These are phyloP conservation scores for Hypoxylon sp. DNA, from an alignment of 2,329 filamentous ascomycete species.

Conservation along the genomic window DNA sequence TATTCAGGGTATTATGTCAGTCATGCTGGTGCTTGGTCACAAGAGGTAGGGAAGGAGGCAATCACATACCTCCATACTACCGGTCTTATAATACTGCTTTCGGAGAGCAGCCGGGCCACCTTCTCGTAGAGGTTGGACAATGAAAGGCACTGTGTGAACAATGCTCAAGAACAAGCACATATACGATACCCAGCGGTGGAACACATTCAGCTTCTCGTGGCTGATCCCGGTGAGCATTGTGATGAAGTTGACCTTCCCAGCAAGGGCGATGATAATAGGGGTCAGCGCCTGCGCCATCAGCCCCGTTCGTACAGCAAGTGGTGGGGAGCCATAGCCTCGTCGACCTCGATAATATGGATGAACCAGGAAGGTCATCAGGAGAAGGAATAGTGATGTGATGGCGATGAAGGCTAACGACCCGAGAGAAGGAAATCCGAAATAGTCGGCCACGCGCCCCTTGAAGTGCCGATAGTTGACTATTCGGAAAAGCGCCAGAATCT, in stretches of 20 bases:
- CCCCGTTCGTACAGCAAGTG: constrained; percentile 39
- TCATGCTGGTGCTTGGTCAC: background rate
- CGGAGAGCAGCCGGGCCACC: constrained; percentile 31
- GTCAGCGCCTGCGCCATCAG: constrained; percentile 41
- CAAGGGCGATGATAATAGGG: constrained; percentile 41
- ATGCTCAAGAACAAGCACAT: constrained; percentile 41
- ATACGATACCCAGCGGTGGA: constrained; percentile 42
- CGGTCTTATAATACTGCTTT: constrained; percentile 40
- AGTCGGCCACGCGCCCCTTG: constrained; percentile 36
- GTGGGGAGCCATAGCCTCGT: constrained; percentile 41
- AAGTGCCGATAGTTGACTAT: constrained; percentile 39
- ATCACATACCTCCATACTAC: constrained; percentile 37
- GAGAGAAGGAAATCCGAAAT: constrained; percentile 38
- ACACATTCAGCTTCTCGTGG: constrained; percentile 42
- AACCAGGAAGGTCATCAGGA: constrained; percentile 38
- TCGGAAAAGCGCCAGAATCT: constrained; percentile 31
- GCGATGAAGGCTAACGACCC: constrained; percentile 30
- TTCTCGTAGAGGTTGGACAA: constrained; percentile 35
- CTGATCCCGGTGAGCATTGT: constrained; percentile 43
- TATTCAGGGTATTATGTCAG: constrained; percentile 5
- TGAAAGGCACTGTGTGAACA: constrained; percentile 39
- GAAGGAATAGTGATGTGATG: constrained; percentile 35
- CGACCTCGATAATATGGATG: constrained; percentile 40
- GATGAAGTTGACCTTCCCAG: constrained; percentile 44
- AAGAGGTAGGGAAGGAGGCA: background rate